A percentile compares a stretch with the other conserved stretches of the same genome.
Evolutionary conservation across 2,329 filamentous ascomycete genomes (phyloP).

Genomic region (Microdochium nivale): DNA sequence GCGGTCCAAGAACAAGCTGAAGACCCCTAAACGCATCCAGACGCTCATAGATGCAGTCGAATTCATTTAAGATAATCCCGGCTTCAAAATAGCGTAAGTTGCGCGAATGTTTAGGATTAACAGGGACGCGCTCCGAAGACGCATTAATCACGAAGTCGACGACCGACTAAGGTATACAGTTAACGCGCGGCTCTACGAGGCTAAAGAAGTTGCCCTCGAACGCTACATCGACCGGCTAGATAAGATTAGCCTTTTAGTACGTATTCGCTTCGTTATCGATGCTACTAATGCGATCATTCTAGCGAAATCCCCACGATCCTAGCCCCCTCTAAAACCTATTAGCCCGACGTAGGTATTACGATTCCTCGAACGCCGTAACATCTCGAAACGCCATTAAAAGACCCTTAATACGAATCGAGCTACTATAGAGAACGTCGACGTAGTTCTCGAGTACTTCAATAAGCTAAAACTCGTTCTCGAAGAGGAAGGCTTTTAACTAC

Average conservation of each 20-base stretch:
- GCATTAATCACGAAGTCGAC: not conserved
- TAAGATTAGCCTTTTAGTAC: not conserved
- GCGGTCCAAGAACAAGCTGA: not conserved
- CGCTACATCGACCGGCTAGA: constrained; percentile 1
- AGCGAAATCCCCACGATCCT: not conserved
- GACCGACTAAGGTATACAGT: not conserved
- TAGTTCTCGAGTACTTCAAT: constrained; percentile 1
- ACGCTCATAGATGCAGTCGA: not conserved
- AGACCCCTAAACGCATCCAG: not conserved
- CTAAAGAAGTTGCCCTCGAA: not conserved
- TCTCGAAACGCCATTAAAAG: not conserved
- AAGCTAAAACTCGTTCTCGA: not conserved
- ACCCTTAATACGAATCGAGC: not conserved
- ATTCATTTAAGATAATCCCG: not conserved
- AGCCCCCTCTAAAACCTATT: not conserved
- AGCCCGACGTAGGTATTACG: not conserved
- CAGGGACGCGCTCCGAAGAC: not conserved
- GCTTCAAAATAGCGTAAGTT: not conserved
- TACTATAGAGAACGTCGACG: not conserved
- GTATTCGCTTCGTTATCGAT: not conserved
- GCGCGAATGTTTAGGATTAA: not conserved
- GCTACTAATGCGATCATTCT: not conserved
- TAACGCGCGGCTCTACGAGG: not conserved
- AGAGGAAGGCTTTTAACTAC: not conserved
- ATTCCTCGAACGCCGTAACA: not conserved